Conservation (phyloP, 2,329 filamentous ascomycete genomes). For the Aschersonia sp. region DNA sequence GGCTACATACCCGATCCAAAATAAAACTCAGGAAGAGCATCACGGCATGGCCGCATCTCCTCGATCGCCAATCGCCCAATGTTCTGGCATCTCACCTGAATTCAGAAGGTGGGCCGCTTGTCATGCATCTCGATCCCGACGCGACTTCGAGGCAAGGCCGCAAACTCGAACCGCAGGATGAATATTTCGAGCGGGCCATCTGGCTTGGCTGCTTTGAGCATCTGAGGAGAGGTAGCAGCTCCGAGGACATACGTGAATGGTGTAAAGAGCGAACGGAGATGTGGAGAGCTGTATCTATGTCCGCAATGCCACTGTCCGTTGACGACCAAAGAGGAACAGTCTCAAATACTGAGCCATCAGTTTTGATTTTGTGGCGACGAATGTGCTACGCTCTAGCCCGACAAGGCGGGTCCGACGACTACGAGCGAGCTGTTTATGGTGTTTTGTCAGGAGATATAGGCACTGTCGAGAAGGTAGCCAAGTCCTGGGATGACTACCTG, state of each 20-base stretch:
- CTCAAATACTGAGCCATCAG: slow-evolving; percentile 21
- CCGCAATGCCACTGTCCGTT: slow-evolving; percentile 48
- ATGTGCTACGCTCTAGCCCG: slow-evolving; percentile 62
- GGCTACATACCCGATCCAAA: slow-evolving; percentile 78
- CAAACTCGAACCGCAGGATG: slow-evolving; percentile 66
- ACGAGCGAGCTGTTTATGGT: slow-evolving; percentile 82
- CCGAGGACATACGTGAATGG: slow-evolving; percentile 68
- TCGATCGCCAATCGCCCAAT: slow-evolving; percentile 47
- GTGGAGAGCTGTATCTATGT: slow-evolving; percentile 78
- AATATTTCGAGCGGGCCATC: slow-evolving; percentile 76
- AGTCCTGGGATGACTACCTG: slow-evolving; percentile 72
- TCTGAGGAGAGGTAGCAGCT: slow-evolving; percentile 66
- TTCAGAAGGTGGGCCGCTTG: slow-evolving; percentile 47
- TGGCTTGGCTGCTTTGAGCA: slow-evolving; percentile 94
- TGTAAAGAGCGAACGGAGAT: slow-evolving; percentile 72
- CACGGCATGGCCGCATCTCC: slow-evolving; percentile 47
- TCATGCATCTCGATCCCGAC: slow-evolving; percentile 88
- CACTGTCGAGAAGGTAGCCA: slow-evolving; percentile 63
- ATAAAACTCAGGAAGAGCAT: slow-evolving; percentile 84
- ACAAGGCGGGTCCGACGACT: slow-evolving; percentile 55
- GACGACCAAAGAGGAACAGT: slow-evolving; percentile 23
- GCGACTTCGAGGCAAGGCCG: slow-evolving; percentile 67
- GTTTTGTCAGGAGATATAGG: slow-evolving; percentile 73
- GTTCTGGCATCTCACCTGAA: slow-evolving; percentile 41
- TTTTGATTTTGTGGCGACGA: slow-evolving; percentile 56